A percentile compares a stretch with the other conserved stretches of the same genome.
Evolutionary conservation across 352 stramenopile species (phyloP).

Genomic region (Phytophthora colocasiae): DNA sequence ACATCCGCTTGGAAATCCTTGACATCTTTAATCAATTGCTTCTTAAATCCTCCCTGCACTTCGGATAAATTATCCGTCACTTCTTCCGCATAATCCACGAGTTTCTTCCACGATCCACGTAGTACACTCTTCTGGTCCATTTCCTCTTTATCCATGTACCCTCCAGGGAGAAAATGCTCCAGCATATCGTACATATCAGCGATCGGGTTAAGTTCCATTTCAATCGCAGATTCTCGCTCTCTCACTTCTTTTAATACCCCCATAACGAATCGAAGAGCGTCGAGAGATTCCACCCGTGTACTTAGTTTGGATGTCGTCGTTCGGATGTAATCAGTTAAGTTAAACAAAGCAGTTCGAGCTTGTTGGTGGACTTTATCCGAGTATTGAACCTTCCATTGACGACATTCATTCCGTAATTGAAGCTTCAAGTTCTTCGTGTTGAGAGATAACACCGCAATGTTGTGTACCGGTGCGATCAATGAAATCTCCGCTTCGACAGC

Average conservation of each 20-base stretch:
- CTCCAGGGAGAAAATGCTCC: slow-evolving; percentile 85
- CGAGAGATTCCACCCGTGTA: slow-evolving; percentile 71
- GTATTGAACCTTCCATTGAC: slow-evolving; percentile 89
- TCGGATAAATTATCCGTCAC: slow-evolving; percentile 88
- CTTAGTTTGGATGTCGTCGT: slow-evolving; percentile 76
- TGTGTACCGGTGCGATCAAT: slow-evolving; percentile 80
- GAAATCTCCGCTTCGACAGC: slow-evolving; percentile 81
- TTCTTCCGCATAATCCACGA: slow-evolving; percentile 90
- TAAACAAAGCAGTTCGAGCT: slow-evolving; percentile 63
- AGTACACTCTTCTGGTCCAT: slow-evolving; percentile 93
- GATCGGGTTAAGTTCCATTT: slow-evolving; percentile 92
- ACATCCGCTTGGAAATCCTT: slow-evolving; percentile 85
- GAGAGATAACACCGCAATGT: slow-evolving; percentile 86
- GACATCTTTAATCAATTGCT: slow-evolving; percentile 90
- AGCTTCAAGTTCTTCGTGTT: slow-evolving; percentile 92
- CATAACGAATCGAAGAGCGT: slow-evolving; percentile 87
- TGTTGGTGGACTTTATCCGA: slow-evolving; percentile 86
- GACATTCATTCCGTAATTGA: slow-evolving; percentile 84
- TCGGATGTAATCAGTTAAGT: slow-evolving; percentile 83
- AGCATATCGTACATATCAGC: slow-evolving; percentile 92
- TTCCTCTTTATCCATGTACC: slow-evolving; percentile 90
- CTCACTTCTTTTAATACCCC: slow-evolving; percentile 83
- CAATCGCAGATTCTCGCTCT: slow-evolving; percentile 87
- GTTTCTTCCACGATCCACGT: slow-evolving; percentile 82
- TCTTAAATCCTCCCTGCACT: slow-evolving; percentile 91